Base-by-base conservation (phyloP, 2,329 filamentous ascomycete genomes). In the Phyllosticta citribraziliensis region DNA sequence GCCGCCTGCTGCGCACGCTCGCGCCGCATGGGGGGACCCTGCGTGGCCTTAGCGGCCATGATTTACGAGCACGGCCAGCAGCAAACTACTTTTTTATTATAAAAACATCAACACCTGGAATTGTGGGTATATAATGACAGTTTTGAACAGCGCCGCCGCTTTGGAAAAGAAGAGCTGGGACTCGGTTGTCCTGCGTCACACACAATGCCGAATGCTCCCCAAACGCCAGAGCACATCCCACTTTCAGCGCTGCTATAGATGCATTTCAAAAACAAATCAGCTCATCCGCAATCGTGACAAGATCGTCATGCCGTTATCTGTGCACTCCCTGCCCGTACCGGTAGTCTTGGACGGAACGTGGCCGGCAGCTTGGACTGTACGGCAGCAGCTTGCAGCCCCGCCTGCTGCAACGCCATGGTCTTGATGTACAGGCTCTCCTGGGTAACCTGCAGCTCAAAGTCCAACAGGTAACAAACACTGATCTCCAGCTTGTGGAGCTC, bases 401-500 rank as follows among this genome's bases (percentile, higher is more conserved):
- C 66, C 62, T 70, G 73, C 63, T 75, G 73, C 52, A 76, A 64
- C 25, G 67, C 66, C 19, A 74, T 58, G 5, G 70, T 75, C 56
- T 71, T 63, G 1, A 71, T 67, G 53, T 67, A 70, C 57, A 76
- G 63, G 62, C 68, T 70, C 64, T 74, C 69, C 14, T 69, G 66
- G 14, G 66, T 67, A 58, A 76, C 71, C 62, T 76, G 74, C 27
- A 75, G 66, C 52, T 75, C 74, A 63, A 75, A 75, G 2, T 70
- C 69, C n/a, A 72, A 66, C 33, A 75, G 76, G 61, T 79, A 81
- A 63, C 78, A 79, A 11, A 81, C 70, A 55, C 88, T 91, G 64
- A 97, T 89, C 78, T 97, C 94, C 52, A 97, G 77, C 63, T 88
- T 82, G 51, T 88, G 88, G 57, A 99, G 80, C 74, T 97, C 91